A percentile compares a stretch with the other conserved stretches of the same genome.
These are phyloP conservation scores for Tylopilus sp. DNA, from an alignment of 768 basidiomycete genomes.

Conservation along the genomic window DNA sequence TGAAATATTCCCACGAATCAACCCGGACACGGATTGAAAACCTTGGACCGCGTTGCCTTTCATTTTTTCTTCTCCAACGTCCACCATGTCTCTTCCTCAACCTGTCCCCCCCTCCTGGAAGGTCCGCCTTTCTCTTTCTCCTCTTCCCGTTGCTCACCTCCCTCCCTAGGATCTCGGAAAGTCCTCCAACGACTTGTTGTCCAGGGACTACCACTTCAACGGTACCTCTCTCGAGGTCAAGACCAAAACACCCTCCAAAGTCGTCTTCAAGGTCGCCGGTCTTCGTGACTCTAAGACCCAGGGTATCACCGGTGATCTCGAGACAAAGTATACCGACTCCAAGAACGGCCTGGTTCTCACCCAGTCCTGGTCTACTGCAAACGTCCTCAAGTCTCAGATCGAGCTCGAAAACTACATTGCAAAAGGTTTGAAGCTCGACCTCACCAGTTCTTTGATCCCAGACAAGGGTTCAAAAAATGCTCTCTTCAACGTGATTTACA, in stretches of 20 bases:
- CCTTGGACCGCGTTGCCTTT: neutral
- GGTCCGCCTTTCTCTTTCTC: constrained; percentile 37
- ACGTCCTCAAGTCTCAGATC: constrained; percentile 85
- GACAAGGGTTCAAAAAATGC: constrained; percentile 86
- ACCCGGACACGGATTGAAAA: constrained; percentile 19
- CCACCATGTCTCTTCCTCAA: constrained; percentile 83
- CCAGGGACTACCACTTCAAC: constrained; percentile 86
- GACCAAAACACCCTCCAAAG: constrained; percentile 84
- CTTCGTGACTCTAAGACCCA: constrained; percentile 69
- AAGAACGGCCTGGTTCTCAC: constrained; percentile 94
- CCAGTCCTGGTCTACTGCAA: constrained; percentile 92
- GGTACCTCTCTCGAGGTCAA: constrained; percentile 78
- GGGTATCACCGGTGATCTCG: constrained; percentile 84
- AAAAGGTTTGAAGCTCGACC: constrained; percentile 95
- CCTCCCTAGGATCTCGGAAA: constrained; percentile 85
- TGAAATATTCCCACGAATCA: constrained; percentile 26
- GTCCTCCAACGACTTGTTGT: constrained; percentile 91
- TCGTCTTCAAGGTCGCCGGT: constrained; percentile 92
- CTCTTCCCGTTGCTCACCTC: neutral
- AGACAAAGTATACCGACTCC: constrained; percentile 91
- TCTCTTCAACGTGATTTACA: constrained; percentile 81
- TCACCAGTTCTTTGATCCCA: constrained; percentile 78
- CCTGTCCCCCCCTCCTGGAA: constrained; percentile 98
- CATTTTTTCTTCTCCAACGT: constrained; percentile 11
- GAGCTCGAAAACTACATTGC: constrained; percentile 98